These are phyloP conservation scores for Cyberlindnera sargentensis DNA, from an alignment of 805 yeast species.

Conservation along the genomic window DNA sequence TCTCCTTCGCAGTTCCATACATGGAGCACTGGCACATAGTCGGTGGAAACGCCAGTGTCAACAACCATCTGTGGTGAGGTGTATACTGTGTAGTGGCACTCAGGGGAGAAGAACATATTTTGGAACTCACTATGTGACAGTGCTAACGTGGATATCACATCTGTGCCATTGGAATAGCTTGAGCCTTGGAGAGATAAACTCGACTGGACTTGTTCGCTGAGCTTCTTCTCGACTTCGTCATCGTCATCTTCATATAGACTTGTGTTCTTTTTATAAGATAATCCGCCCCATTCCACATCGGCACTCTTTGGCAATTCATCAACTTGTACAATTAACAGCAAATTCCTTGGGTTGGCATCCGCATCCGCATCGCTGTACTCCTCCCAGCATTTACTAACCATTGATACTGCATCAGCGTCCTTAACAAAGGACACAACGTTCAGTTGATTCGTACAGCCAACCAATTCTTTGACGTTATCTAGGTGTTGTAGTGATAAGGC, in stretches of 20 bases:
- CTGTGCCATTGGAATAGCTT: constrained; percentile 12
- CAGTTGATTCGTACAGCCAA: constrained; percentile 38
- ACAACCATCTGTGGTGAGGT: constrained; percentile 9
- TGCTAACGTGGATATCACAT: constrained; percentile 16
- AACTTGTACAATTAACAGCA: constrained; percentile 48
- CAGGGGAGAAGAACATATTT: constrained; percentile 3
- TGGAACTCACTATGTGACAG: constrained; percentile 10
- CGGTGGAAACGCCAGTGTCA: constrained; percentile 11
- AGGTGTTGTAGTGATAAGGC: constrained; percentile 71
- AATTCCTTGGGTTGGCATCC: constrained; percentile 21
- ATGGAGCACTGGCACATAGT: constrained; percentile 23
- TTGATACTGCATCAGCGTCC: constrained; percentile 20
- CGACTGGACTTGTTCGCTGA: not conserved
- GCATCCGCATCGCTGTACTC: constrained; percentile 28
- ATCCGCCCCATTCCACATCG: constrained; percentile 70
- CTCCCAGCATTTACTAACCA: constrained; percentile 38
- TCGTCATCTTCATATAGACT: constrained; percentile 35
- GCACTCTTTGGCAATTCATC: constrained; percentile 57
- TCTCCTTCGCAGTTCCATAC: constrained; percentile 25
- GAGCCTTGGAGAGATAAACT: constrained; percentile 3
- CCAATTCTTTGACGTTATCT: constrained; percentile 49
- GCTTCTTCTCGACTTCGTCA: constrained; percentile 27
- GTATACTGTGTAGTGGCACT: constrained; percentile 20
- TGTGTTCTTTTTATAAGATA: constrained; percentile 34
- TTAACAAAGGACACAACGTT: constrained; percentile 52